These are phyloP conservation scores for Rutstroemia sp. DNA, from an alignment of 2,329 filamentous ascomycete species.

Conservation along the genomic window DNA sequence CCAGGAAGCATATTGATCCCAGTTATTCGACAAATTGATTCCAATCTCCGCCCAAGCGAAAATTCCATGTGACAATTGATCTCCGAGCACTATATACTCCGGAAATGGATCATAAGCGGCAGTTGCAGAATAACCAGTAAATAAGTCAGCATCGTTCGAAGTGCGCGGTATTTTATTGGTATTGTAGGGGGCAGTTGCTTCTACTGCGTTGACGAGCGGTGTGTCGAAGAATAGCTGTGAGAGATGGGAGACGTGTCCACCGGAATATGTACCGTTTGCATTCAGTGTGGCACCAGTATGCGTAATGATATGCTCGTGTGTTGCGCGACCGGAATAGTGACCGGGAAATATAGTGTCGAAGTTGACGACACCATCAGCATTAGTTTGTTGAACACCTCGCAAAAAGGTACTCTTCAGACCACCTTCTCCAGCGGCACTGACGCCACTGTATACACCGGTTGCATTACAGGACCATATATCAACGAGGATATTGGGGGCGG, in stretches of 20 bases:
- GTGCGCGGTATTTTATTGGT: slow-evolving; percentile 41
- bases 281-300: slow-evolving; percentile 13
- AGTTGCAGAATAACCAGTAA: slow-evolving; percentile 34
- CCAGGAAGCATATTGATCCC: slow-evolving; percentile 12
- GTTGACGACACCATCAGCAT: slow-evolving; percentile 35
- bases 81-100: slow-evolving; percentile 51
- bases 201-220: slow-evolving; percentile 46
- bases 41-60: slow-evolving; percentile 48
- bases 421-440: slow-evolving; percentile 29
- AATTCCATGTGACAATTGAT: slow-evolving; percentile 43
- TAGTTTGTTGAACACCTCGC: slow-evolving; percentile 36
- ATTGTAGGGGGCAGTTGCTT: slow-evolving; percentile 40
- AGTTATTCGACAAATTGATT: slow-evolving; percentile 13
- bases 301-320: slow-evolving; percentile 36
- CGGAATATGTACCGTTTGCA: slow-evolving; percentile 41
- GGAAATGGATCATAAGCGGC: slow-evolving; percentile 44
- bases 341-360: slow-evolving; percentile 39
- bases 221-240: slow-evolving; percentile 58
- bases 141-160: slow-evolving; percentile 40
- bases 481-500: slow-evolving; percentile 34
- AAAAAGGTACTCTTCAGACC: slow-evolving; percentile 38
- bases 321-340: slow-evolving; percentile 38
- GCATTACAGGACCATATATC: slow-evolving; percentile 41
- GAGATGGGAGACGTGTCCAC: slow-evolving; percentile 37
- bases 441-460: slow-evolving; percentile 40